Conservation (phyloP, 805 yeast genomes). For the Wilhelminamyces savonicus region DNA sequence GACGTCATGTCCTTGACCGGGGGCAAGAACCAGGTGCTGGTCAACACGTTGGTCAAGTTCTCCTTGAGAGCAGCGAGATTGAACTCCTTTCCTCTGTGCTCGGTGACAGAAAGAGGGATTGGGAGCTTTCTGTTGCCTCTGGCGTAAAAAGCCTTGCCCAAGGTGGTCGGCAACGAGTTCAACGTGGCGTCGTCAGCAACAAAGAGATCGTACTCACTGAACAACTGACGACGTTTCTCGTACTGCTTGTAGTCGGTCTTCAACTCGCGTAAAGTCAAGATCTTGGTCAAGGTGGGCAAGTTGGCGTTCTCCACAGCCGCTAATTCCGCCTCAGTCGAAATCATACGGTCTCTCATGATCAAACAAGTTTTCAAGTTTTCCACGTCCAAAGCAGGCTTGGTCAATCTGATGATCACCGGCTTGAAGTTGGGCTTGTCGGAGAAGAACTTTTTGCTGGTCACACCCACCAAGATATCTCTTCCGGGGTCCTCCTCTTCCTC, state of each 20-base stretch:
- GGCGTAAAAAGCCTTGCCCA: constrained; percentile 73
- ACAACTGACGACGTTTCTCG: constrained; percentile 78
- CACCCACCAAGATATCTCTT: constrained; percentile 50
- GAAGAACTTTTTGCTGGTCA: constrained; percentile 61
- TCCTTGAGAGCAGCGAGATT: constrained; percentile 46
- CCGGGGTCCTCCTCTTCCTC: constrained; percentile 44
- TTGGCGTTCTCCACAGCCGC: constrained; percentile 41
- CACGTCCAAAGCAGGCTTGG: constrained; percentile 37
- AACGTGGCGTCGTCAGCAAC: constrained; percentile 79
- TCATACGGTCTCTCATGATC: constrained; percentile 57
- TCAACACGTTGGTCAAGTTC: constrained; percentile 52
- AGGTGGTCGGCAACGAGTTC: constrained; percentile 70
- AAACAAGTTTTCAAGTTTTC: constrained; percentile 53
- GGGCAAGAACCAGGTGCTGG: constrained; percentile 54
- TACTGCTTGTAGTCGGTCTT: constrained; percentile 83
- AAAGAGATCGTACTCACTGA: constrained; percentile 65
- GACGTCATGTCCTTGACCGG: constrained; percentile 70
- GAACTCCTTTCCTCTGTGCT: constrained; percentile 31
- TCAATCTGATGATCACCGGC: constrained; percentile 43
- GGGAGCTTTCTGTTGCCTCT: constrained; percentile 54
- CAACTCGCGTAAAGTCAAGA: constrained; percentile 67
- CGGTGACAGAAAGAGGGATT: constrained; percentile 48
- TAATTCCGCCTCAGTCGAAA: constrained; percentile 38
- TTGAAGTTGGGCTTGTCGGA: constrained; percentile 54
- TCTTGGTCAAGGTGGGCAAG: constrained; percentile 42